Evolutionary conservation across 345 rosid species (phyloP).

Genomic region (Moricandia moricandioides): DNA sequence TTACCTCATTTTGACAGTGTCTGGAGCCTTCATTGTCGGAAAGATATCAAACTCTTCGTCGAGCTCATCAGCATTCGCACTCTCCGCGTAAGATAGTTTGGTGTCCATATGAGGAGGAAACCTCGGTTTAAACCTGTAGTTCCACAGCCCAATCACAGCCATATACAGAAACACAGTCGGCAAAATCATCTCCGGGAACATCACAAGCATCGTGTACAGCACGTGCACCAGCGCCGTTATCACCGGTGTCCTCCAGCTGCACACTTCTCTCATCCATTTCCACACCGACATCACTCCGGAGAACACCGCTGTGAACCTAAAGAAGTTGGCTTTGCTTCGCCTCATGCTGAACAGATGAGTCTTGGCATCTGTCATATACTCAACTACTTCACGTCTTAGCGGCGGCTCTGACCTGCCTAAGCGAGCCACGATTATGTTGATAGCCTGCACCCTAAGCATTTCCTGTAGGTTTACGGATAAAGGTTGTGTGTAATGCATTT

Average conservation of each 20-base stretch:
- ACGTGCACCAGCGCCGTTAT: slow-evolving; percentile 40
- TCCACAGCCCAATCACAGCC: slow-evolving; percentile 40
- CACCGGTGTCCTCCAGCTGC: slow-evolving; percentile 47
- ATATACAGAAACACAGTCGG: slow-evolving; percentile 48
- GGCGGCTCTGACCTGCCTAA: slow-evolving; percentile 57
- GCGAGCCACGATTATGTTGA: slow-evolving; percentile 28
- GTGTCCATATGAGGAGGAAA: slow-evolving; percentile 89
- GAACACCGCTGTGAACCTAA: slow-evolving; percentile 40
- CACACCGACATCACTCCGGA: slow-evolving; percentile 28
- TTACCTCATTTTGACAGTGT: slow-evolving; percentile 57
- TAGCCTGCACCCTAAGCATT: slow-evolving; percentile 35
- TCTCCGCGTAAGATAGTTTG: slow-evolving; percentile 63
- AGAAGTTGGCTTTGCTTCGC: slow-evolving; percentile 52
- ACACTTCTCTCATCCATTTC: slow-evolving; percentile 47
- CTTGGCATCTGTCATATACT: slow-evolving; percentile 43
- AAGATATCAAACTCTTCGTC: slow-evolving; percentile 92
- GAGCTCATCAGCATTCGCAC: slow-evolving; percentile 64
- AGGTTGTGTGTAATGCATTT: slow-evolving; percentile 46
- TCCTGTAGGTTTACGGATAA: slow-evolving; percentile 39
- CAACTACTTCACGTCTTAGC: slow-evolving; percentile 50
- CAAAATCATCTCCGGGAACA: slow-evolving; percentile 41
- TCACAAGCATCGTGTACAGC: slow-evolving; percentile 36
- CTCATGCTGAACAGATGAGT: slow-evolving; percentile 48
- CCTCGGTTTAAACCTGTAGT: slow-evolving; percentile 41
- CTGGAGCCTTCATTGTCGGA: slow-evolving; percentile 52